These are phyloP conservation scores for Boletus coccyginus DNA, from an alignment of 768 basidiomycete species.

Conservation along the genomic window DNA sequence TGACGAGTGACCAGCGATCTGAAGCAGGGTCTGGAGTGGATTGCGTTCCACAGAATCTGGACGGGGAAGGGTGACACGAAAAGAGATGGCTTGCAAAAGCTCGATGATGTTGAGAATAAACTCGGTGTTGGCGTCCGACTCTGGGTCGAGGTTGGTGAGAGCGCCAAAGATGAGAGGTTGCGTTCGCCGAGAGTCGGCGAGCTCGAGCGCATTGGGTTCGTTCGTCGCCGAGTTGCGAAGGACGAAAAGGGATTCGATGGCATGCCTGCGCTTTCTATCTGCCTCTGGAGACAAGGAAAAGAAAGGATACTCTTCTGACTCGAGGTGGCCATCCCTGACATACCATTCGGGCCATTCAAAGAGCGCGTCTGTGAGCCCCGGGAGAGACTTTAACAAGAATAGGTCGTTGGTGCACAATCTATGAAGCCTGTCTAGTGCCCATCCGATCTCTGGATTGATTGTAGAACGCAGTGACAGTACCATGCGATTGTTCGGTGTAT, in stretches of 20 bases:
- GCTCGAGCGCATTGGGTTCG: conserved; percentile 61
- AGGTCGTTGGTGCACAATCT: conserved; percentile 77
- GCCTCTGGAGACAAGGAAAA: conserved; percentile 56
- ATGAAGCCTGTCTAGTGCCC: conserved; percentile 86
- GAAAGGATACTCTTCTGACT: conserved; percentile 41
- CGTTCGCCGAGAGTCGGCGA: conserved; percentile 58
- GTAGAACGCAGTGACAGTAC: conserved; percentile 85
- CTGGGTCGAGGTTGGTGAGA: conserved; percentile 56
- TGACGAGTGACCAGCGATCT: conserved; percentile 52
- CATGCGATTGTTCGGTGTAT: conserved; percentile 79
- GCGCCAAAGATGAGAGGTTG: conserved; percentile 64
- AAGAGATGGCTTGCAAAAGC: conserved; percentile 61
- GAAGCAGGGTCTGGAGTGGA: conserved; percentile 56
- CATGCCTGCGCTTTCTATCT: conserved; percentile 62
- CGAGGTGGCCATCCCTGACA: conserved; percentile 55
- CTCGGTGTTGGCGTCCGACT: conserved; percentile 67
- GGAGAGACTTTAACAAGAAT: conserved; percentile 67
- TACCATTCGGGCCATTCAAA: conserved; percentile 92
- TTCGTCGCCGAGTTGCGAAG: conserved; percentile 82
- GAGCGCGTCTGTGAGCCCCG: conserved; percentile 79
- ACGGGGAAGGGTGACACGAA: conserved; percentile 39
- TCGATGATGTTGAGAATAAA: conserved; percentile 72
- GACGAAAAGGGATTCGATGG: conserved; percentile 82
- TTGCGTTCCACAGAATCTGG: conserved; percentile 38
- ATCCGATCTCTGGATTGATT: conserved; percentile 78